Conservation (phyloP, 495 filamentous ascomycete species). For the Xylaria scruposa region DNA sequence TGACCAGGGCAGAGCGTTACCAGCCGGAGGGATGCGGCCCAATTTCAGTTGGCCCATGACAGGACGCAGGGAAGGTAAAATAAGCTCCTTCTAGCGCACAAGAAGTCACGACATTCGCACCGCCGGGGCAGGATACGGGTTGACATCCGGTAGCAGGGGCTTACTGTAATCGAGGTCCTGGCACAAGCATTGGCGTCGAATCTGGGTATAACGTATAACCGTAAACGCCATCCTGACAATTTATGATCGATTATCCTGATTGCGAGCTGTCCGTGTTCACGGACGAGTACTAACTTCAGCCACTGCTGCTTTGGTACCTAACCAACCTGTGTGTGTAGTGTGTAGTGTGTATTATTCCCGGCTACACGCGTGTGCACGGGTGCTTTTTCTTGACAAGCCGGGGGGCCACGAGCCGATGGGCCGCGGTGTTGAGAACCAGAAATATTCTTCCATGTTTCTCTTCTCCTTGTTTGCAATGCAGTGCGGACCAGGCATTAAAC, state of each 20-base stretch:
- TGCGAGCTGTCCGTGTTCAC: slow-evolving; percentile 10
- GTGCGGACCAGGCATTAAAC: neutral
- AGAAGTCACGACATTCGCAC: neutral
- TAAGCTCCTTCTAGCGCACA: slow-evolving; percentile 14
- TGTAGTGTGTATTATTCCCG: slow-evolving; percentile 2
- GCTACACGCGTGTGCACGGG: slow-evolving; percentile 10
- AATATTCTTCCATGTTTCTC: slow-evolving; percentile 5
- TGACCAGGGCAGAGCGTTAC: slow-evolving; percentile 5
- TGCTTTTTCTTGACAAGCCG: slow-evolving; percentile 11
- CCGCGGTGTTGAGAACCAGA: slow-evolving; percentile 18
- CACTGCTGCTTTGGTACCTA: neutral
- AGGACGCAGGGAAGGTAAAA: slow-evolving; percentile 10
- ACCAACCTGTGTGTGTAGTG: no score
- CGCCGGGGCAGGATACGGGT: slow-evolving; percentile 13
- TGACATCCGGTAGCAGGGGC: slow-evolving; percentile 21
- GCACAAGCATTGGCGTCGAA: neutral
- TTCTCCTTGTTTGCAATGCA: slow-evolving; percentile 6
- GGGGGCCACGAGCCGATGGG: slow-evolving; percentile 21
- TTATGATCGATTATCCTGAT: slow-evolving; percentile 18
- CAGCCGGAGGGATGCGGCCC: slow-evolving; percentile 26
- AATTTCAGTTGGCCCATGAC: slow-evolving; percentile 14
- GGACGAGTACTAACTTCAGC: neutral
- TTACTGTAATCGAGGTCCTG: slow-evolving; percentile 19
- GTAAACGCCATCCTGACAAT: slow-evolving; percentile 16
- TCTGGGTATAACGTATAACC: slow-evolving; percentile 19